Base-by-base conservation (phyloP, 2,329 filamentous ascomycete genomes). In the Talaromyces marneffei region DNA sequence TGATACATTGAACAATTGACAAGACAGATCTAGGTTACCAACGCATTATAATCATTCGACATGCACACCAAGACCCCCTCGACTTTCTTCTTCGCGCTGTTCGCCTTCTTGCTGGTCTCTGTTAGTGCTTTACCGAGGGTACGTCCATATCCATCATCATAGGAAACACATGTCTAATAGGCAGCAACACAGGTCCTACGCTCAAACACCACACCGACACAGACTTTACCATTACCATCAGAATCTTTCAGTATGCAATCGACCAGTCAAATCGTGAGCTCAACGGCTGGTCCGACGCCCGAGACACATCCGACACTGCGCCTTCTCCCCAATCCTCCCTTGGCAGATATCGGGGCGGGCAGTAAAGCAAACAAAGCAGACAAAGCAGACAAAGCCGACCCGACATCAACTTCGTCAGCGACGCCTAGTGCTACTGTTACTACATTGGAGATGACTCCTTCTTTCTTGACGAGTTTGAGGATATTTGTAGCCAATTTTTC, bases 41-140 rank as follows among this genome's bases (percentile, higher is more conserved):
- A 14, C 9, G 12, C 2, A 33, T 6, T 35, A 20, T 23, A 10
- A 39, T 29, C 27, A 27, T 50, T 44, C 54, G 39, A 52, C 5
- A 61, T 61, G 59, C 33, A 57, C 42, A 42, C 40, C 44, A 40
- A 39, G 23, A 25, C 48, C n/a, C 14, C 35, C 12, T 35, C 54
- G n/a, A 33, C 42, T 35, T 31, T 61, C 9, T 37, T 61, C 2
- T 14, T 54, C 39, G 37, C 16, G 27, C 27, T 59, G 29, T 54
- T 54, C 3, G 42, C 46, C 20, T 29, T 52, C 25, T 23, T 61
- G 14, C 6, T 57, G 18, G 44, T 53, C 8, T 57, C 37, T 29
- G 44, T 53, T 5, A 42, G 44, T 33, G 60, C 60, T 61, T 29
- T 61, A n/a, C 60, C 60, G 6, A 53, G 46, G 35, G 60, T 58